Conservation (phyloP, 306 rosid genomes). For the Cajanus cajan region DNA sequence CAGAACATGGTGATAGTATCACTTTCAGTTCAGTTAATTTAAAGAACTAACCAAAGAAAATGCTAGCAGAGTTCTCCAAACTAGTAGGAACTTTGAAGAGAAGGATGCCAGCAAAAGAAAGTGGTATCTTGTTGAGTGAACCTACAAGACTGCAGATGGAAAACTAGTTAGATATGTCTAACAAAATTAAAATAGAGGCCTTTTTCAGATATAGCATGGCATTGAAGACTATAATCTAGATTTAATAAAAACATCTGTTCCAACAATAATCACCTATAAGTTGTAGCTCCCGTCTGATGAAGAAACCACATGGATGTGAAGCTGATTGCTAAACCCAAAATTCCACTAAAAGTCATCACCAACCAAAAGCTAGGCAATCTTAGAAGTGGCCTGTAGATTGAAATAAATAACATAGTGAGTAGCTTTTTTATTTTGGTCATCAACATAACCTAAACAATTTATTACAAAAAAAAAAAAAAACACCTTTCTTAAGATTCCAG, state of each 20-base stretch:
- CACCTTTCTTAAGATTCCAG: constrained; percentile 16
- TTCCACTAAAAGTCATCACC: constrained; percentile 87
- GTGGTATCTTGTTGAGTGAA: constrained; percentile 96
- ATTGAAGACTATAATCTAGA: background rate
- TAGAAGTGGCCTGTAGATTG: constrained; percentile 82
- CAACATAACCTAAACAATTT: constrained; percentile 1
- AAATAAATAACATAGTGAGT: constrained; percentile 9
- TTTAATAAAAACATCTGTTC: background rate
- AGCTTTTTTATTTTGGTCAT: background rate
- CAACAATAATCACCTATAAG: constrained; percentile 67
- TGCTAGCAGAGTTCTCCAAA: constrained; percentile 88
- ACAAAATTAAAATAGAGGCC: background rate
- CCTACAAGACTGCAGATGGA: constrained; percentile 84
- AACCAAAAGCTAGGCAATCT: constrained; percentile 87
- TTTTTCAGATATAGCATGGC: constrained; percentile 20
- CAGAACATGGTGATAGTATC: background rate
- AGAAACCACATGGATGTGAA: constrained; percentile 99
- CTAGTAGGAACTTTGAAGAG: constrained; percentile 94
- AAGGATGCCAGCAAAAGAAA: constrained; percentile 85
- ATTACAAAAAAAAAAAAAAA: constrained; percentile 15
- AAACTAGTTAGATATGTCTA: constrained; percentile 31
- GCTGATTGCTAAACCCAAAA: constrained; percentile 94
- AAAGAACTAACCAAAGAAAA: constrained; percentile 74
- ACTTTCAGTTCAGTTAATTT: background rate
- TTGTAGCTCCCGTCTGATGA: constrained; percentile 97